These are phyloP conservation scores for Ceratocystis diversiconidia DNA, from an alignment of 2,329 filamentous ascomycete genomes.

Conservation along the genomic window DNA sequence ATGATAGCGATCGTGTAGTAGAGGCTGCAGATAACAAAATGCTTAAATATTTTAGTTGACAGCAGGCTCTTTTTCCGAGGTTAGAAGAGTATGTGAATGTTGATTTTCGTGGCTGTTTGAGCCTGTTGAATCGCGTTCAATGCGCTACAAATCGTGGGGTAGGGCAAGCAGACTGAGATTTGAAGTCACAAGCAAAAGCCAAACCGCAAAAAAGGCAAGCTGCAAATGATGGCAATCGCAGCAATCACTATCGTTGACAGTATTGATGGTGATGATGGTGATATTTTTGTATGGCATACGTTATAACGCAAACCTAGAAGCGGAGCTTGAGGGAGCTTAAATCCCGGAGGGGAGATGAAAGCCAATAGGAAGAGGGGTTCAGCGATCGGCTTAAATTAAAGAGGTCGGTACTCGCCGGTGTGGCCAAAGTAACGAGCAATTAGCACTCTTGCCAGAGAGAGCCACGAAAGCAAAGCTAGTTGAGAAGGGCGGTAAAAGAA, in stretches of 20 bases:
- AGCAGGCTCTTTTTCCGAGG: too few relatives aligned
- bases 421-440: too few relatives aligned
- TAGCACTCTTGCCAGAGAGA: too few relatives aligned
- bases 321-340: constrained; percentile 1
- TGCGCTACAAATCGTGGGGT: too few relatives aligned
- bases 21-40: background rate
- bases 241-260: background rate
- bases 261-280: background rate
- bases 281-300: background rate
- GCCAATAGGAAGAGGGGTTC: background rate
- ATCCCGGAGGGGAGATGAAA: background rate
- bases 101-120: too few relatives aligned
- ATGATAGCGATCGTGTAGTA: constrained; percentile 29
- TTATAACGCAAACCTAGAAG: background rate
- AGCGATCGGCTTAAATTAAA: constrained; percentile 5
- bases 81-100: too few relatives aligned
- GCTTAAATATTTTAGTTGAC: too few relatives aligned
- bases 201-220: background rate
- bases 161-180: too few relatives aligned
- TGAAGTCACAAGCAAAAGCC: background rate
- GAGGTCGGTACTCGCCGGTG: too few relatives aligned
- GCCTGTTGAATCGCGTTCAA: too few relatives aligned
- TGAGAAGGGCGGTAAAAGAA: too few relatives aligned
- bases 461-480: too few relatives aligned
- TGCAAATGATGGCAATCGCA: background rate